Conservation (phyloP, 129 eudicot species). For the Cynara cardunculus region DNA sequence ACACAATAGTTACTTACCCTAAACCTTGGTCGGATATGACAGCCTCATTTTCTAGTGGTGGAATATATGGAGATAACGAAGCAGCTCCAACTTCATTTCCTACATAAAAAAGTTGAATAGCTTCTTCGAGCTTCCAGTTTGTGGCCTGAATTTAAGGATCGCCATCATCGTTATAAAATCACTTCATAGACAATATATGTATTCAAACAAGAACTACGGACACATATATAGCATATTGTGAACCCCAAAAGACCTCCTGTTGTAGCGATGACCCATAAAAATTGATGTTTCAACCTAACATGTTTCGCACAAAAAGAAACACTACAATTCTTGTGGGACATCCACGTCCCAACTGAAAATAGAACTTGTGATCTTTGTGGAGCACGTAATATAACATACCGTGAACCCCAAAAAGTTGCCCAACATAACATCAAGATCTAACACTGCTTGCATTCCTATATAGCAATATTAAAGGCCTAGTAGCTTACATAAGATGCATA, state of each 20-base stretch:
- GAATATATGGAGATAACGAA: conserved; percentile 40
- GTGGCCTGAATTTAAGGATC: conserved; percentile 54
- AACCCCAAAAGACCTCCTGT: not conserved
- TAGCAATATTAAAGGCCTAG: not conserved
- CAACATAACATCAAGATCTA: not conserved
- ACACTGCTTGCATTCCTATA: not conserved
- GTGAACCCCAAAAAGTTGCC: not conserved
- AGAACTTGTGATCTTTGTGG: not conserved
- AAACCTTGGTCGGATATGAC: conserved; percentile 32
- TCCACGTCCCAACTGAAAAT: not conserved
- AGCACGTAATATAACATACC: not conserved
- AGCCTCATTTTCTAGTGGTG: conserved; percentile 31
- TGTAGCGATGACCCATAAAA: not conserved
- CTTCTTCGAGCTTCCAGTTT: conserved; percentile 88
- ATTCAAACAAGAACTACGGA: not conserved
- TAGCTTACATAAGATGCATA: not conserved
- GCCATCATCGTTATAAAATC: not conserved
- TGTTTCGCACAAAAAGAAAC: not conserved
- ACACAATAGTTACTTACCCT: conserved; percentile 33
- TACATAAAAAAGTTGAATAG: conserved; percentile 70
- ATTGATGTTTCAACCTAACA: not conserved
- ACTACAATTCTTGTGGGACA: not conserved
- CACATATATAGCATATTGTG: not conserved
- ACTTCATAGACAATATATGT: not conserved
- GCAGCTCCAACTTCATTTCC: conserved; percentile 52